Base-by-base conservation (phyloP, 345 rosid genomes). In the Viola odorata region DNA sequence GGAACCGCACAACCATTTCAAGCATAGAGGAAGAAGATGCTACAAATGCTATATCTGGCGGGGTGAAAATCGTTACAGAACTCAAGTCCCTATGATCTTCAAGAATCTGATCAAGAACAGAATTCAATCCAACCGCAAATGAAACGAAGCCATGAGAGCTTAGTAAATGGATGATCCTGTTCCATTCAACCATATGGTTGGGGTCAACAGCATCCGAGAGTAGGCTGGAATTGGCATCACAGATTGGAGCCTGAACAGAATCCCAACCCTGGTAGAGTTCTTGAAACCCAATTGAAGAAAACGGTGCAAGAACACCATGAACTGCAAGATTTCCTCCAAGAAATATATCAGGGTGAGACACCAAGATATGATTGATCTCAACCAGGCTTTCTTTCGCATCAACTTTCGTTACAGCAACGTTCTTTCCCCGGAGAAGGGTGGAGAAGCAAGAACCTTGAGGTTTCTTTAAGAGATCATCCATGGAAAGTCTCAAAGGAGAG, bases 111-210 rank as follows among this genome's bases (percentile, higher is more conserved):
- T 76, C 76, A 74, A 82, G 79, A 76, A 78, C 84, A 59, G 91
- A 85, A 68, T 89, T 71, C 67, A 91, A 61, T 37, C 87, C 91
- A 9, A 89, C 75, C 13, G 96, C 87, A 58, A 87, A 92, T 5
- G 96, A 75, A 41, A 85, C 81, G 32, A 77, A 84, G 32, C 96
- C 91, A 7, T 82, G 78, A 4, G 90, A 85, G 70, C 95, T 82
- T 52, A 87, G 76, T 13, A 74, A 56, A 55, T 70, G 90, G 72
- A 89, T 58, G 3, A 83, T 84, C 64, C 67, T 70, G 41, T 23
- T 75, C 91, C 97, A 89, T 49, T 84, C 87, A 14, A 80, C 59
- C 60, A 61, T 48, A 32, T 67, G 41, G 64, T 41, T 58, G 64
- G 82, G 45, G 48, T 73, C 81, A 42, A 8, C 45, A 55, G 51